Percentiles rank a stretch among this genome's conserved stretches.
phyloP scores from a whole-genome alignment of 345 rosid species.

The Corchorus olitorius region DNA sequence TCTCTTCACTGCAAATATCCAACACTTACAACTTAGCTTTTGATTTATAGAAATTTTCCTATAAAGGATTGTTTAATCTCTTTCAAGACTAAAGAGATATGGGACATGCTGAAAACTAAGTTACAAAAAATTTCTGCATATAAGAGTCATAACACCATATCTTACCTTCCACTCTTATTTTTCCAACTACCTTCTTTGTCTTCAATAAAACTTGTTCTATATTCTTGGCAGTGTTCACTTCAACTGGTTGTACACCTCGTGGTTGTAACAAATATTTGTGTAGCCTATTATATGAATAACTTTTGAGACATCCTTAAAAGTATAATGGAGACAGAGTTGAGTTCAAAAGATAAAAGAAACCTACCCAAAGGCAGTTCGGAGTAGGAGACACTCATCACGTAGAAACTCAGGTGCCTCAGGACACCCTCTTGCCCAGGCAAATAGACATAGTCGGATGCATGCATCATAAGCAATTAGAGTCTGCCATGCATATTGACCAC shows the following conservation, averaged over 20 bases:
- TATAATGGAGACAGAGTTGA: constrained; percentile 4
- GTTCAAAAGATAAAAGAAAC: constrained; percentile 24
- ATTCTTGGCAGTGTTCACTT: constrained; percentile 42
- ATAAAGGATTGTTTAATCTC: neutral
- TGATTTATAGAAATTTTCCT: neutral
- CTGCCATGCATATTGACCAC: constrained; percentile 95
- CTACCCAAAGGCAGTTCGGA: constrained; percentile 94
- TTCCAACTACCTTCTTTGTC: constrained; percentile 66
- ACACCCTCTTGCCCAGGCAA: constrained; percentile 86
- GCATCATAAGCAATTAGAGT: constrained; percentile 93
- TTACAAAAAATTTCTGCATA: neutral
- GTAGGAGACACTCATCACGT: constrained; percentile 81
- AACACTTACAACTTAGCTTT: constrained; percentile 15
- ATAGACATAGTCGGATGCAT: constrained; percentile 80
- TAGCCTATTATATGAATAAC: constrained; percentile 43
- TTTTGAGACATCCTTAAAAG: neutral
- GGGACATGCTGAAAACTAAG: neutral
- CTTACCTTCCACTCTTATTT: constrained; percentile 89
- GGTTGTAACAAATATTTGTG: constrained; percentile 90
- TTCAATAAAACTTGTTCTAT: constrained; percentile 52
- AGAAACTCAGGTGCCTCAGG: constrained; percentile 95
- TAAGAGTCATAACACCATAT: constrained; percentile 7
- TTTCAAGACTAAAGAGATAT: neutral
- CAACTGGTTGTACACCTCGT: constrained; percentile 53
- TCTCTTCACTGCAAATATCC: constrained; percentile 61